Evolutionary conservation across 257 asterid species (phyloP).

Genomic region (Solanum chmielewskii): DNA sequence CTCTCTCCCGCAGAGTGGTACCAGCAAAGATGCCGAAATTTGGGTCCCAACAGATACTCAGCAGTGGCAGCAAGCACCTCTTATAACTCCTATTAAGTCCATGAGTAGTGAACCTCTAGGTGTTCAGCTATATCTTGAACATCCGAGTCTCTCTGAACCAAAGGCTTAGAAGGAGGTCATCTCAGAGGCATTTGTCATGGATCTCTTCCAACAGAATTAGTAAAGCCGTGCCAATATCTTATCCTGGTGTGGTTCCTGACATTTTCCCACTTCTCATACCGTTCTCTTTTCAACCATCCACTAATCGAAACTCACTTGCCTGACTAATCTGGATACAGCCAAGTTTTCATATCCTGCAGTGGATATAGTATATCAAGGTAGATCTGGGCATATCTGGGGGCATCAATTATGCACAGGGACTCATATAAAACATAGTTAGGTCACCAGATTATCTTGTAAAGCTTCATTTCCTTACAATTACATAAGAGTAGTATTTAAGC

Average conservation of each 20-base stretch:
- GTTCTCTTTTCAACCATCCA: not conserved
- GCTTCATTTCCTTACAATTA: not conserved
- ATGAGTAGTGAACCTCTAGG: conserved; percentile 78
- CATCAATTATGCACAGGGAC: not conserved
- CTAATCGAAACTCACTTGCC: not conserved
- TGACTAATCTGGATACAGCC: not conserved
- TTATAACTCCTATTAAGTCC: conserved; percentile 74
- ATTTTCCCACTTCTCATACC: not conserved
- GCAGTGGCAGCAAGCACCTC: conserved; percentile 83
- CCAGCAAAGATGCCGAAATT: conserved; percentile 47
- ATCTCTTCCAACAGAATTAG: not conserved
- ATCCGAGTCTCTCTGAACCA: conserved; percentile 43
- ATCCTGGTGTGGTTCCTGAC: not conserved
- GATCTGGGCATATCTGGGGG: not conserved
- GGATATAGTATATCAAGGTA: not conserved
- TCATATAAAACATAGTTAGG: not conserved
- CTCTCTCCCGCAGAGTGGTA: conserved; percentile 42
- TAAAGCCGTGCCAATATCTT: not conserved
- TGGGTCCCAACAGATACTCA: conserved; percentile 77
- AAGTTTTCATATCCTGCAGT: not conserved
- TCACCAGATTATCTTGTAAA: not conserved
- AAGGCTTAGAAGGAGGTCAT: not conserved
- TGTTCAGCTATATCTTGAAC: conserved; percentile 75
- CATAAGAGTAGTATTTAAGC: not conserved
- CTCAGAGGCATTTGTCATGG: not conserved